Evolutionary conservation across 2,329 filamentous ascomycete species (phyloP), one percentile per base, ranked within the genome.

Genomic region (Verticillium klebahnii): DNA sequence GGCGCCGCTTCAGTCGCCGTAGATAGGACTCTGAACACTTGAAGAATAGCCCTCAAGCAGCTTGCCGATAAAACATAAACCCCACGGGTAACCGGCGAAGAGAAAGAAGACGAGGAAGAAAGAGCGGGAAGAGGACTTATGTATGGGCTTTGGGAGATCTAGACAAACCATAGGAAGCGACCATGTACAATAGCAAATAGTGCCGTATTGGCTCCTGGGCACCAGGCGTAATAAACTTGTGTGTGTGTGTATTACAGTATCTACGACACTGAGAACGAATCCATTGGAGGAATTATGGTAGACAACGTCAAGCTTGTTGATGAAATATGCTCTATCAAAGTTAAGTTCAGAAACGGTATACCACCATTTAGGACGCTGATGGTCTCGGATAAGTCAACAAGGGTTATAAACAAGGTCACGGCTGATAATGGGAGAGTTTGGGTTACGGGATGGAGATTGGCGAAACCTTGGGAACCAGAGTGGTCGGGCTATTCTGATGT

Each of bases 21-120:
- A 62, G 59, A 64, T 66, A 66, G 62, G 59, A 66, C 56, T 40
- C 58, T 66, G 39, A 60, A 65, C 61, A 64, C 64, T 66, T 66
- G 50, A 56, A 64, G 64, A 64, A 63, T 57, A 58, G 54, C 55
- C 64, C 63, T 62, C 57, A 64, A 66, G 64, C 29, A 45, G 39
- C 57, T 32, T 61, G 54, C 55, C 59, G 50, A 61, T 64, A 64
- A 58, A 31, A 66, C 34, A 29, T 34, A n/a, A 60, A 60, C 50
- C 29, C 54, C 37, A 50, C 59, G 29, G 50, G 29, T 7, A 31
- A 56, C 29, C 32, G 40, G 54, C n/a, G 31, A n/a, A 57, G 8
- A 45, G 52, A 31, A 14, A 57, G 59, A n/a, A 45, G 23, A 40
- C 29, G 37, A 32, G 31, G 17, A 15, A 17, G 54, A 14, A 39